Percentiles rank a stretch among this genome's conserved stretches.
phyloP scores from a whole-genome alignment of 2,329 filamentous ascomycete genomes.

The Chaetomium olivaceum region DNA sequence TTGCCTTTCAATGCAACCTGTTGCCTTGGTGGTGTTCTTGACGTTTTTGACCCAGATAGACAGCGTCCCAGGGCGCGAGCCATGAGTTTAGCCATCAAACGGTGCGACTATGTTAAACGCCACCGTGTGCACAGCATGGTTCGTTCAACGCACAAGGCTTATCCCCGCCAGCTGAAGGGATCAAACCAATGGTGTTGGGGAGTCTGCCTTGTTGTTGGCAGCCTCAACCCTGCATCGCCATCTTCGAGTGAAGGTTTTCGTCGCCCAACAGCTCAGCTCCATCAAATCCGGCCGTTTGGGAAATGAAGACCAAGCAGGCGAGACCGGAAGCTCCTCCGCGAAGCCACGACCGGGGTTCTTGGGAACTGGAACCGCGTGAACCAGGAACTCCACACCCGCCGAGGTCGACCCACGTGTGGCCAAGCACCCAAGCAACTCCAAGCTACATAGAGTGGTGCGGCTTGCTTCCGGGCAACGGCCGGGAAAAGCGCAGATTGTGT shows the following conservation, averaged over 20 bases:
- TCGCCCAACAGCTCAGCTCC: not conserved
- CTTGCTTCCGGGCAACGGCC: slow-evolving; percentile 4
- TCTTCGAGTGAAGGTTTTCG: not conserved
- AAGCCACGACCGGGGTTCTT: slow-evolving; percentile 4
- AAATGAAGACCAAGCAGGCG: slow-evolving; percentile 12
- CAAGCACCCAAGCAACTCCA: not conserved
- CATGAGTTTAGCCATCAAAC: not conserved
- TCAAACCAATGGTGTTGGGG: not conserved
- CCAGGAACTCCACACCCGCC: not conserved
- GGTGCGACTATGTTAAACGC: not conserved
- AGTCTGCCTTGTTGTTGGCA: not conserved
- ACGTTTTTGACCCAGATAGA: not conserved
- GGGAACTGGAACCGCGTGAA: not conserved
- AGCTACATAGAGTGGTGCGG: not conserved
- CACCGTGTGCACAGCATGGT: not conserved
- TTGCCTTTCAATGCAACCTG: not conserved
- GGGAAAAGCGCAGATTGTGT: not conserved
- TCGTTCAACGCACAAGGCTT: not conserved
- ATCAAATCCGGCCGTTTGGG: slow-evolving; percentile 10
- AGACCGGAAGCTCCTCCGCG: slow-evolving; percentile 13
- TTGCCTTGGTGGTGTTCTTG: not conserved
- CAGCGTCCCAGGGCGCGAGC: not conserved
- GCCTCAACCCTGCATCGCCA: not conserved
- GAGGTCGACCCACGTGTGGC: not conserved
- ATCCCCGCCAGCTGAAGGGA: not conserved